Evolutionary conservation across 495 filamentous ascomycete species (phyloP).

Genomic region (Neurospora sp.): DNA sequence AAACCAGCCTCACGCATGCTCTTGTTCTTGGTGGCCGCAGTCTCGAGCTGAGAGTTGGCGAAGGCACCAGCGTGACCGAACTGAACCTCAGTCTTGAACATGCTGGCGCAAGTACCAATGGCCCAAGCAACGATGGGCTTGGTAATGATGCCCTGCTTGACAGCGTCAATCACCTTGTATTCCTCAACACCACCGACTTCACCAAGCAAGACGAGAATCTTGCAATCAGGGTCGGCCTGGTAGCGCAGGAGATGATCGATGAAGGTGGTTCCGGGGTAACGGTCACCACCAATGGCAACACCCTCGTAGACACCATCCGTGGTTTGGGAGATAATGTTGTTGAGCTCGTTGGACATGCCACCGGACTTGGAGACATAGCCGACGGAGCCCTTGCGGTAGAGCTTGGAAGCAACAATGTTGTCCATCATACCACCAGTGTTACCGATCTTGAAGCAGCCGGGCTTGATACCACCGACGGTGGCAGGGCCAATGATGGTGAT

Average conservation of each 20-base stretch:
- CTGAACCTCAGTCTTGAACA: conserved; percentile 99
- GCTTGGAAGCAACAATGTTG: conserved; percentile 99
- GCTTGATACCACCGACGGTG: conserved; percentile 98
- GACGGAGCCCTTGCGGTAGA: conserved; percentile 97
- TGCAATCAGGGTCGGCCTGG: conserved; percentile 91
- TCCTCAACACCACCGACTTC: conserved; percentile 99
- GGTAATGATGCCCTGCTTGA: conserved; percentile 86
- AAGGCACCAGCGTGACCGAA: conserved; percentile 98
- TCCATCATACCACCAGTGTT: conserved; percentile 99
- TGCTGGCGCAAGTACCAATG: conserved; percentile 96
- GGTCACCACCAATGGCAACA: conserved; percentile 97
- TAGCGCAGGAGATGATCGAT: conserved; percentile 96
- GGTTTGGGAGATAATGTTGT: conserved; percentile 94
- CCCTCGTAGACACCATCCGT: conserved; percentile 98
- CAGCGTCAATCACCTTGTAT: conserved; percentile 97
- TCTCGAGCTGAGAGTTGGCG: conserved; percentile 98
- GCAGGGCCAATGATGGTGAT: conserved; percentile 98
- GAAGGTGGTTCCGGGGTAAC: conserved; percentile 97
- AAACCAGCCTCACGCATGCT: conserved; percentile 91
- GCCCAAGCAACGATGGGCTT: conserved; percentile 99
- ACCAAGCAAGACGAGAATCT: conserved; percentile 90
- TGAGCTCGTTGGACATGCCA: conserved; percentile 99
- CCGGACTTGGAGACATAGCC: conserved; percentile 99
- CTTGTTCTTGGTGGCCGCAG: conserved; percentile 91
- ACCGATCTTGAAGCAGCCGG: conserved; percentile 97